Percentiles rank a stretch among this genome's conserved stretches.
phyloP scores from a whole-genome alignment of 2,329 filamentous ascomycete species.

The Neopestalotiopsis rosae region DNA sequence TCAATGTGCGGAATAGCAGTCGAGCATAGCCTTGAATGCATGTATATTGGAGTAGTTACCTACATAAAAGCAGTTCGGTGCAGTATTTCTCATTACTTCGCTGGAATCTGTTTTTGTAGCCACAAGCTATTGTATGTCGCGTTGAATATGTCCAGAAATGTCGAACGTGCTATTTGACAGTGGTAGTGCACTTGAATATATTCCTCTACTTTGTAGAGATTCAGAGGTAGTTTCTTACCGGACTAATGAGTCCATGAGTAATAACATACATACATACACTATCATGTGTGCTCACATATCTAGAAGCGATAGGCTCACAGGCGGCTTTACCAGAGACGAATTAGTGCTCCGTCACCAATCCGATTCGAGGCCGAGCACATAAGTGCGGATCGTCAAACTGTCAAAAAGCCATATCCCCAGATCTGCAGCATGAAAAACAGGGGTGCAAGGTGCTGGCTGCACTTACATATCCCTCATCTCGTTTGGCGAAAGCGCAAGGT shows the following conservation, averaged over 20 bases:
- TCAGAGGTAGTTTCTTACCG: neutral
- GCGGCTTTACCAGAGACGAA: constrained; percentile 2
- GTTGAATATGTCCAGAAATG: too few relatives aligned
- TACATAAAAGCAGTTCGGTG: too few relatives aligned
- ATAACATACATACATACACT: neutral
- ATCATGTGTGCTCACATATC: neutral
- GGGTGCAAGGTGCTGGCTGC: neutral
- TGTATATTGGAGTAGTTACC: too few relatives aligned
- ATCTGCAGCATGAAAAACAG: neutral
- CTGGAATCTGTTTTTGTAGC: too few relatives aligned
- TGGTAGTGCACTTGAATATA: too few relatives aligned
- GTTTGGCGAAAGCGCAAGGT: constrained; percentile 31
- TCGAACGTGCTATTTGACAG: too few relatives aligned
- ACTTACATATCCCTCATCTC: constrained; percentile 14
- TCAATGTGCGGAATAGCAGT: too few relatives aligned
- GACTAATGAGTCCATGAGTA: neutral
- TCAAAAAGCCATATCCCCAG: constrained; percentile 5
- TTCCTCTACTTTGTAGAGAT: too few relatives aligned
- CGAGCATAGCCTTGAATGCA: too few relatives aligned
- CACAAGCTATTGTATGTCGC: too few relatives aligned
- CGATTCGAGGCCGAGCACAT: constrained; percentile 10
- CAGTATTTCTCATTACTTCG: too few relatives aligned
- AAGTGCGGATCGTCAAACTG: constrained; percentile 13
- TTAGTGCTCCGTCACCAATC: constrained; percentile 1
- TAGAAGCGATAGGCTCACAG: neutral